Evolutionary conservation across 2,329 filamentous ascomycete species (phyloP), one percentile per base, ranked within the genome.

Genomic region (Trichoderma citrinoviride): DNA sequence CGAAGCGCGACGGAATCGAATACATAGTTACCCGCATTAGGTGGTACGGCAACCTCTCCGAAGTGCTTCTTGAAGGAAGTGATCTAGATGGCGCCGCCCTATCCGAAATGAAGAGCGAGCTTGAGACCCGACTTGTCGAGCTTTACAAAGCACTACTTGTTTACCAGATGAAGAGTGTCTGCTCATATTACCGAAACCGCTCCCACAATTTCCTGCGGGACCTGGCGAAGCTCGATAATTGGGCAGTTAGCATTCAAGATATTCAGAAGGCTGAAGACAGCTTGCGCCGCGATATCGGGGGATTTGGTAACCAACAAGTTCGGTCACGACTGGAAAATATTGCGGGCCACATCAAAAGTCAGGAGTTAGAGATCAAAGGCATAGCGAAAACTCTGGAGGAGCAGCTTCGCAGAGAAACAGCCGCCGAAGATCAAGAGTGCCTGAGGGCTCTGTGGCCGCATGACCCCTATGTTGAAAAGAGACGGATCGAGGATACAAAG

Each of bases 111-210:
- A 66, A 65, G 57, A 17, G 2, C 41, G 44, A 73, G 46, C 58
- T 74, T 21, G 65, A 76, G 50, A 63, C 68, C 7, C 60, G 54
- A 7, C 70, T 80, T 23, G 58, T 75, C 29, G 46, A 73, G 29
- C 74, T 81, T 25, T 81, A 80, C 67, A 70, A 75, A 62, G 71
- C 69, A 60, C 71, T 81, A 29, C 73, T 81, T n/a, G 41, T 68
- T 3, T 80, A 78, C 67, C 73, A 77, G 67, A 79, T 80, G 62
- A 78, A 77, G 68, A 80, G 77, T 62, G 69, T 78, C 49, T 76
- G 70, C 60, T 73, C 69, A 6, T 79, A 76, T 68, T 73, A 77
- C 66, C 71, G 72, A 12, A 71, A 75, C 29, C 72, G 68, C 46
- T 55, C 66, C 6, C 15, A 69, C 7, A 70, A 68, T 10, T 71